Base-by-base conservation (phyloP, 352 stramenopile species). In the Pythium sp. region DNA sequence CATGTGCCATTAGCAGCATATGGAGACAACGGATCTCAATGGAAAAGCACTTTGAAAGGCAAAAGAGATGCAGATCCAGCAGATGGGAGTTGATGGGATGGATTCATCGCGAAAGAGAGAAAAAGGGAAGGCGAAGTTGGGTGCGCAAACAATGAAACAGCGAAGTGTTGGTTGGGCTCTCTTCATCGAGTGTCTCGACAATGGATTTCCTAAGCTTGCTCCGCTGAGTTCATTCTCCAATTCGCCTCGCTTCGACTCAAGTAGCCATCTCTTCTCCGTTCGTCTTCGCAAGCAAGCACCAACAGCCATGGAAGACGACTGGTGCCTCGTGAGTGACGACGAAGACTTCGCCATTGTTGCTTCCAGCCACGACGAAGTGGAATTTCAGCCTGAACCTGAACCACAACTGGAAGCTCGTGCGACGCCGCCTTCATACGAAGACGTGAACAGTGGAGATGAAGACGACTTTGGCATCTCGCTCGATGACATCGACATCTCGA, bases 311-410 rank as follows among this genome's bases (percentile, higher is more conserved):
- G 73, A 82, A 51, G 81, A 91, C 58, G 83, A 87, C 30, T 91
- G 82, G 82, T 87, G 81, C 32, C 59, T 82, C 64, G 57, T 91
- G 53, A 84, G 80, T 60, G 70, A 78, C 49, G 71, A 81, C 26
- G 77, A 79, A 64, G 76, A 75, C 28, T 68, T 72, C 34, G 60
- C 38, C 3, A 41, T 59, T 1, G 7, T 64, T 22, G 24, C 60
- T 61, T 63, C 41, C 60, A 14, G 32, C 38, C 64, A 76, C 28
- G 64, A 75, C 24, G 64, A 86, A 74, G 62, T 72, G 4, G 68
- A 78, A 11, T 26, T 57, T 1, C 76, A 83, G 49, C 58, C 67
- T 30, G 76, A 80, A 54, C 34, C 53, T 47, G 56, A 62, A 34
- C 30, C 28, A 24, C 6, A 15, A 22, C 18, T 7, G 28, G 8